A percentile compares a stretch with the other conserved stretches of the same genome.
Evolutionary conservation across 805 yeast species (phyloP).

Genomic region (Hanseniaspora nectarophila): DNA sequence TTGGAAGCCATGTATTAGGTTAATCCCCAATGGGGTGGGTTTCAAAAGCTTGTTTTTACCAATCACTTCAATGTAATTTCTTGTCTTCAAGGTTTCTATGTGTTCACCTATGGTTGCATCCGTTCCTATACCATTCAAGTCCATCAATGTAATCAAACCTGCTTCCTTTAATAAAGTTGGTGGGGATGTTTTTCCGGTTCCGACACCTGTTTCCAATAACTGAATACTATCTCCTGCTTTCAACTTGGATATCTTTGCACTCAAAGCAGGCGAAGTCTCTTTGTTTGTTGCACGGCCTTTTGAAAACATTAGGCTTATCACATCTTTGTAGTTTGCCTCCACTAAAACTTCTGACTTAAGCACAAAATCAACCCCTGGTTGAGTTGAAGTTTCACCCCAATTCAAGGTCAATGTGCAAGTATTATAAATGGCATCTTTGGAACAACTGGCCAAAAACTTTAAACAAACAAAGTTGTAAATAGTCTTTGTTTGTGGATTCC

Average conservation of each 20-base stretch:
- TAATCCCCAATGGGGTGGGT: slow-evolving; percentile 77
- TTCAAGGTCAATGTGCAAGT: slow-evolving; percentile 47
- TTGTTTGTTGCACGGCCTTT: not conserved
- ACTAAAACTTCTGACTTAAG: slow-evolving; percentile 65
- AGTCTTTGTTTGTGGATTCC: slow-evolving; percentile 39
- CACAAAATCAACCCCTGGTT: slow-evolving; percentile 46
- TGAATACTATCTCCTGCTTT: slow-evolving; percentile 43
- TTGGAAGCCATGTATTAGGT: slow-evolving; percentile 79
- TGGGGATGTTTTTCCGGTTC: slow-evolving; percentile 66
- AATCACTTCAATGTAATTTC: slow-evolving; percentile 52
- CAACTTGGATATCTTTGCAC: slow-evolving; percentile 26
- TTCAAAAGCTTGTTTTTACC: slow-evolving; percentile 31
- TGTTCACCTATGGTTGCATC: slow-evolving; percentile 99
- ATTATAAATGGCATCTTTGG: slow-evolving; percentile 77
- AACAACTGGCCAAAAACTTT: slow-evolving; percentile 82
- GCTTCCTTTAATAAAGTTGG: slow-evolving; percentile 83
- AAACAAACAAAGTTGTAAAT: slow-evolving; percentile 81
- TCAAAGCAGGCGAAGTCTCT: slow-evolving; percentile 17
- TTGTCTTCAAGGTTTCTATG: slow-evolving; percentile 59
- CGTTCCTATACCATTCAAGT: slow-evolving; percentile 93
- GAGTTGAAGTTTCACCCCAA: slow-evolving; percentile 43
- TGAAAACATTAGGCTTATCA: not conserved
- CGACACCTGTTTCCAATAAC: slow-evolving; percentile 47
- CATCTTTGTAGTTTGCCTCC: slow-evolving; percentile 54
- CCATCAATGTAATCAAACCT: slow-evolving; percentile 87